Base-by-base conservation (phyloP, 805 yeast species). In the Nakazawaea ishiwadae region DNA sequence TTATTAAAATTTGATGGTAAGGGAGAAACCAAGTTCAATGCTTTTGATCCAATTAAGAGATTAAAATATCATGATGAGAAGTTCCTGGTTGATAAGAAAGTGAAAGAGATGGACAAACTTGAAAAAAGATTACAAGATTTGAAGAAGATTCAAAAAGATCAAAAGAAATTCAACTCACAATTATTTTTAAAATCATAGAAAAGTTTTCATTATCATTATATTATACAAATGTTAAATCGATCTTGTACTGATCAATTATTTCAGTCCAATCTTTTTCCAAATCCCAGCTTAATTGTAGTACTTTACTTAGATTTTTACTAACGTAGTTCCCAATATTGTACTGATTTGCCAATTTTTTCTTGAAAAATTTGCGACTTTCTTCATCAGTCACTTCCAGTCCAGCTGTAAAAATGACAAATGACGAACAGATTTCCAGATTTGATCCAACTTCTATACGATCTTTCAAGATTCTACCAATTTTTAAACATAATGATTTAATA, bases 1-100 rank as follows among this genome's bases (percentile, higher is more conserved):
- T 75, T 90, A 44, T 68, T 90, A 49, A 89, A 88, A 59, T 87
- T 90, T 55, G 90, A 84, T 54, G 95, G 95, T n/a, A 75, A 77
- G 53, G 78, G 79, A 6, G 68, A 70, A 4, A 42, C 44, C 17
- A 62, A 51, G 44, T 76, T 75, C 47, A 71, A 77, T 5, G 18
- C 17, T 4, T 75, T 90, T 41, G 79, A 89, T 59, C 90, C 96
- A 4, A 72, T 73, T 23, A 71, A 76, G 58, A 73, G 96, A 51
- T 71, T 90, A 46, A 63, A 72, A 42, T 74, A 84, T 52, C 96
- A 88, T 53, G 83, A 85, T 52, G 95, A 87, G 59, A 72, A 89
- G 54, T 70, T 84, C 34, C 70, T 66, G 36, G 65, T 89, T 46
- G 95, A 87, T 51, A 73, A 78, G 59, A 65, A 71, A 36, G 68